Percentiles rank a stretch among this genome's conserved stretches.
These are phyloP conservation scores for Kwoniella europaea DNA, from an alignment of 768 basidiomycete species.

Conservation along the genomic window DNA sequence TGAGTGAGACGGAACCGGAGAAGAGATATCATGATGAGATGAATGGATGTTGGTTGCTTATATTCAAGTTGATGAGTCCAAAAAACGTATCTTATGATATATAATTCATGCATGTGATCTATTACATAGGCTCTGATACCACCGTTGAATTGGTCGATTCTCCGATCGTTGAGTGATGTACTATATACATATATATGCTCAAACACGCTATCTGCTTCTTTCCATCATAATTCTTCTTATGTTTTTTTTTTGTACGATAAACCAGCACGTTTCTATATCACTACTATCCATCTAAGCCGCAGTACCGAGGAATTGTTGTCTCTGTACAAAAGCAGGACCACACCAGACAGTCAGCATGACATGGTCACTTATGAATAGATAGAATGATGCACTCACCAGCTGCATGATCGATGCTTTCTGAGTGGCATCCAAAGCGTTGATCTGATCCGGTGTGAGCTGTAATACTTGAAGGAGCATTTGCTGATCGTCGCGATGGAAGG, in stretches of 20 bases:
- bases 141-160: neutral
- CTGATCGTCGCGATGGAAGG: constrained; percentile 48
- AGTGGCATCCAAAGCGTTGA: constrained; percentile 75
- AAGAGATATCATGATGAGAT: neutral
- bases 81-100: neutral
- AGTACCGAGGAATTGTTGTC: constrained; percentile 52
- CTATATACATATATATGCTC: too few relatives aligned
- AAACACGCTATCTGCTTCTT: too few relatives aligned
- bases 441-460: constrained; percentile 77
- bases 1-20: neutral
- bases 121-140: neutral
- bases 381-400: constrained; percentile 64
- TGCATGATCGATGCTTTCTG: constrained; percentile 81
- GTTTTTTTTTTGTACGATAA: too few relatives aligned
- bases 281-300: constrained; percentile 14
- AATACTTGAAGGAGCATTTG: constrained; percentile 87
- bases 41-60: neutral
- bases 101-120: neutral
- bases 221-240: too few relatives aligned
- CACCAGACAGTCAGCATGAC: neutral
- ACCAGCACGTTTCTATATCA: neutral
- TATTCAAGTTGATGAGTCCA: neutral
- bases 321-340: constrained; percentile 14
- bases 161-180: neutral
- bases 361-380: neutral